A percentile compares a stretch with the other conserved stretches of the same genome.
Conservation (phyloP, 1,139 yeast genomes). For the Pichia sp. region DNA sequence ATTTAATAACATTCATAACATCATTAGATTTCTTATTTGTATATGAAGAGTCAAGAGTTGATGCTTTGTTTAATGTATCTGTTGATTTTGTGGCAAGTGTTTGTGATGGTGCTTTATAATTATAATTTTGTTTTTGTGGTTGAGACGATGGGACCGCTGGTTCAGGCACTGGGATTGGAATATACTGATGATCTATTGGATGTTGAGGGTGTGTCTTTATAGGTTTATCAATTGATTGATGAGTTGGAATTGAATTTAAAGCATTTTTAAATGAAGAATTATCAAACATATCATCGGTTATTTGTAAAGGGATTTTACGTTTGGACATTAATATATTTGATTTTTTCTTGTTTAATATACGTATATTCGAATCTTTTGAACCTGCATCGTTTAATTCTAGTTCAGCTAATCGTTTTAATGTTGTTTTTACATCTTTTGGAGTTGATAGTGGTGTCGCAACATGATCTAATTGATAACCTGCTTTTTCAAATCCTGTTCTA, state of each 20-base stretch:
- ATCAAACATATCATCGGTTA: conserved; percentile 11
- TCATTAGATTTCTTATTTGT: neutral
- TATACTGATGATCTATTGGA: neutral
- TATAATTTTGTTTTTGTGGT: neutral
- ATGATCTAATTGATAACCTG: conserved; percentile 28
- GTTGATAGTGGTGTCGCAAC: conserved; percentile 13
- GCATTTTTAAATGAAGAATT: conserved; percentile 7
- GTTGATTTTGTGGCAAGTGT: neutral
- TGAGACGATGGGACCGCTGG: neutral
- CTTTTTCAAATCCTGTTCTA: conserved; percentile 31
- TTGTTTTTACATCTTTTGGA: neutral
- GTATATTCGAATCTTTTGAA: neutral
- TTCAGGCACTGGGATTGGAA: neutral
- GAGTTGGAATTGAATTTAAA: conserved; percentile 4
- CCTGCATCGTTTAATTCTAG: neutral
- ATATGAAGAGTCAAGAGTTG: neutral
- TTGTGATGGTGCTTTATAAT: neutral
- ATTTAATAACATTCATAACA: conserved; percentile 12
- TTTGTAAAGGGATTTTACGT: conserved; percentile 24
- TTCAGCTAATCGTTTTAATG: neutral
- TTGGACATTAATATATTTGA: conserved; percentile 13
- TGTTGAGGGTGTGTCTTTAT: neutral
- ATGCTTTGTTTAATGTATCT: neutral
- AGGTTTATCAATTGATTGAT: neutral
- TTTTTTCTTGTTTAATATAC: neutral